Conservation (phyloP, 495 filamentous ascomycete genomes). For the Xanthoparmelia taractica region DNA sequence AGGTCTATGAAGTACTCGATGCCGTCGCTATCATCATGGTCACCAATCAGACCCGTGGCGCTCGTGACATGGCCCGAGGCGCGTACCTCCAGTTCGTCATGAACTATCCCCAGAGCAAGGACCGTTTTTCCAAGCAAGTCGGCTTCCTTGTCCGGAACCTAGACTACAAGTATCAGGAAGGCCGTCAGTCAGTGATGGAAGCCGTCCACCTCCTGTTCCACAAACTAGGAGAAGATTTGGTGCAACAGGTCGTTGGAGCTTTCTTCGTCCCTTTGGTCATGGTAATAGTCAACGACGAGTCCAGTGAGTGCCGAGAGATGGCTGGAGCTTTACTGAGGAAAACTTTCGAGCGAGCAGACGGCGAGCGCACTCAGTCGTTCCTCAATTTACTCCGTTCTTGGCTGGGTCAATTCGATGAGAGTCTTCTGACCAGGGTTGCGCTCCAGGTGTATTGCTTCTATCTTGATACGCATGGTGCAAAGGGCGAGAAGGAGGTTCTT, state of each 20-base stretch:
- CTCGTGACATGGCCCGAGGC: conserved; percentile 77
- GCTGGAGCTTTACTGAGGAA: conserved; percentile 71
- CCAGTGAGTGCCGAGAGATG: conserved; percentile 74
- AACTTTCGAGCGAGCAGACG: conserved; percentile 70
- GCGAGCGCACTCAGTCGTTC: conserved; percentile 60
- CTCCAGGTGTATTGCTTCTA: conserved; percentile 76
- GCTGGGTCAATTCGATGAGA: conserved; percentile 63
- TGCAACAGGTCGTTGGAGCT: conserved; percentile 70
- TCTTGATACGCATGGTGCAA: conserved; percentile 59
- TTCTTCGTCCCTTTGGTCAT: conserved; percentile 85
- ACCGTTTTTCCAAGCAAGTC: conserved; percentile 79
- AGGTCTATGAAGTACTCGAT: conserved; percentile 86
- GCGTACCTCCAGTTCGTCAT: conserved; percentile 90
- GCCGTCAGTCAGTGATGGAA: conserved; percentile 86
- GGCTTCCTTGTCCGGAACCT: conserved; percentile 83
- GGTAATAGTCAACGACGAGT: conserved; percentile 80
- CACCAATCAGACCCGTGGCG: conserved; percentile 79
- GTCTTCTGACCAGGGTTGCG: conserved; percentile 59
- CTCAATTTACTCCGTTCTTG: conserved; percentile 63
- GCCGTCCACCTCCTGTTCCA: conserved; percentile 71
- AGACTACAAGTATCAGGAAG: conserved; percentile 79
- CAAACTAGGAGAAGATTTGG: conserved; percentile 70
- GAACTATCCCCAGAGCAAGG: conserved; percentile 87
- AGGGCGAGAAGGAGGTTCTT: conserved; percentile 54
- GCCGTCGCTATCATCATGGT: conserved; percentile 89